A percentile compares a stretch with the other conserved stretches of the same genome.
phyloP scores from a whole-genome alignment of 495 filamentous ascomycete genomes.

The Astrothelium subdiscretum region DNA sequence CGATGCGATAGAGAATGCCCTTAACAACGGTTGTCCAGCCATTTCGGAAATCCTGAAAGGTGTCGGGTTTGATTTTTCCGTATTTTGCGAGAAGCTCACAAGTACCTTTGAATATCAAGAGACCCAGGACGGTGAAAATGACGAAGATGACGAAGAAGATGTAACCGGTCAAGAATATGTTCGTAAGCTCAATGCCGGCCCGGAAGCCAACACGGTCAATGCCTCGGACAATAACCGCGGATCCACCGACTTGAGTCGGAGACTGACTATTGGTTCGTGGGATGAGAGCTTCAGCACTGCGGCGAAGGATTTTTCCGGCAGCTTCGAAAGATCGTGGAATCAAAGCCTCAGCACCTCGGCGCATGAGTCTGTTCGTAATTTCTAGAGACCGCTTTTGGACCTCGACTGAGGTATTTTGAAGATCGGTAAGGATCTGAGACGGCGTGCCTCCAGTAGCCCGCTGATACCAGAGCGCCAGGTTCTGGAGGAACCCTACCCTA shows the following conservation, averaged over 20 bases:
- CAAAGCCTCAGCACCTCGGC: constrained; percentile 26
- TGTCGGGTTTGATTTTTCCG: constrained; percentile 72
- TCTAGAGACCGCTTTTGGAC: constrained; percentile 61
- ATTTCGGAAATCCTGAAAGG: constrained; percentile 87
- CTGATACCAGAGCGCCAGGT: constrained; percentile 92
- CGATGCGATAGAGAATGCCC: constrained; percentile 84
- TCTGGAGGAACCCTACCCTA: constrained; percentile 72
- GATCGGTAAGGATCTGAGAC: constrained; percentile 61
- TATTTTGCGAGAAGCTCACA: constrained; percentile 62
- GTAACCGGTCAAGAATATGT: constrained; percentile 87
- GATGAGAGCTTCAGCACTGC: not conserved
- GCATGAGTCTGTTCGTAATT: constrained; percentile 29
- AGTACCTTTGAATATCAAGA: constrained; percentile 66
- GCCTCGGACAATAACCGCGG: constrained; percentile 58
- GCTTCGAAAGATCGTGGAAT: constrained; percentile 37
- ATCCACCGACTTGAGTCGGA: constrained; percentile 18
- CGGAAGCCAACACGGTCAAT: constrained; percentile 86
- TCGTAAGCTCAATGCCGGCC: constrained; percentile 75
- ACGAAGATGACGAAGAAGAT: constrained; percentile 84
- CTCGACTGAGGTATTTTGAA: constrained; percentile 69
- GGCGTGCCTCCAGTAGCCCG: constrained; percentile 83
- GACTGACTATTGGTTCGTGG: constrained; percentile 15
- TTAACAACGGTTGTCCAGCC: constrained; percentile 80
- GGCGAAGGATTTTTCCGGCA: not conserved
- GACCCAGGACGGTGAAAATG: constrained; percentile 54